Percentiles rank a stretch among this genome's conserved stretches.
phyloP scores from a whole-genome alignment of 1,139 yeast species.

The Blastobotrys buckinghamii region DNA sequence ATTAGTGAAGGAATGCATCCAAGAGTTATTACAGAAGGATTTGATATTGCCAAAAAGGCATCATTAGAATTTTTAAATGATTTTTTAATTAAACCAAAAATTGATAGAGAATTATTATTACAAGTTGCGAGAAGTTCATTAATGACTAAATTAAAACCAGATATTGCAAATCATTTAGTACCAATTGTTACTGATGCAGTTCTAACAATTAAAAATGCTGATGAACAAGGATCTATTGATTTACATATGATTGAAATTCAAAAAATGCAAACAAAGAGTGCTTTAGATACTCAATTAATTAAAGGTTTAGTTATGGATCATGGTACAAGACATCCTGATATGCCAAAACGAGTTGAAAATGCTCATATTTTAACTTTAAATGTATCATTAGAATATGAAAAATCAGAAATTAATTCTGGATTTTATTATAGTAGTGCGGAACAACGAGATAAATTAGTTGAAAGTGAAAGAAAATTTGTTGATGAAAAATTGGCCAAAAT shows the following conservation, averaged over 20 bases:
- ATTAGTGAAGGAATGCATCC: constrained; percentile 96
- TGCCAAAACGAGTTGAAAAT: constrained; percentile 85
- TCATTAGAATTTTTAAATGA: constrained; percentile 62
- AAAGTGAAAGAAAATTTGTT: constrained; percentile 88
- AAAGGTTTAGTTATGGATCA: constrained; percentile 94
- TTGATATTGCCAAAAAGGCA: constrained; percentile 80
- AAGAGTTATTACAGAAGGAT: constrained; percentile 89
- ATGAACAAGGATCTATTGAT: constrained; percentile 51
- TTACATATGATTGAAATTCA: constrained; percentile 97
- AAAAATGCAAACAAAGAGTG: constrained; percentile 94
- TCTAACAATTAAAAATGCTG: constrained; percentile 55
- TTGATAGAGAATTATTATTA: constrained; percentile 80
- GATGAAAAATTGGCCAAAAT: constrained; percentile 91
- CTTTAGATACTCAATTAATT: constrained; percentile 75
- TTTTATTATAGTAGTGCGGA: constrained; percentile 93
- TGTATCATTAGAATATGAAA: constrained; percentile 94
- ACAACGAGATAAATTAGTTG: constrained; percentile 92
- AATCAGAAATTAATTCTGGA: constrained; percentile 96
- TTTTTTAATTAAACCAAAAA: constrained; percentile 40
- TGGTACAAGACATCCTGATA: constrained; percentile 99
- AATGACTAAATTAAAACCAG: constrained; percentile 74
- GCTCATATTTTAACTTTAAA: constrained; percentile 83
- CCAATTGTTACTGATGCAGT: constrained; percentile 98
- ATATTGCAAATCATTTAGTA: constrained; percentile 71
- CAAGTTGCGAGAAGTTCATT: constrained; percentile 91